Conservation (phyloP, 495 filamentous ascomycete genomes). For the Penicillium ucsense region DNA sequence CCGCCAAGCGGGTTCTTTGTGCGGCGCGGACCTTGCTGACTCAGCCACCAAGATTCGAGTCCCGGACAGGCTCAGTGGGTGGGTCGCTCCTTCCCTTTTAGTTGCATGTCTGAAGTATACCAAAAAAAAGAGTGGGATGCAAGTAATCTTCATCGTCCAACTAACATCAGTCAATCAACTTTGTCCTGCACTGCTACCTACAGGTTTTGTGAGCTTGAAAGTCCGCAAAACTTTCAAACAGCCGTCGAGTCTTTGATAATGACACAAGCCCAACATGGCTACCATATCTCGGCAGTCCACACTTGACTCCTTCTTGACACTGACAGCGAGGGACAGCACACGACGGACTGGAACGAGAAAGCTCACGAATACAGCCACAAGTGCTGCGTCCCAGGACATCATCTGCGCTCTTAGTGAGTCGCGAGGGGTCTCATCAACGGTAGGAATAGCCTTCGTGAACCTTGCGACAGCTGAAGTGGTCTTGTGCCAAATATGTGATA, state of each 20-base stretch:
- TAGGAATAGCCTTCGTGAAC: conserved; percentile 86
- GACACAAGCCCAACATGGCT: conserved; percentile 2
- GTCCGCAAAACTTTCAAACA: too few species aligned
- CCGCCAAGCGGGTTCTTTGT: conserved; percentile 27
- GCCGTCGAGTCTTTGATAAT: not conserved
- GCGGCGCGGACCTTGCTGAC: conserved; percentile 18
- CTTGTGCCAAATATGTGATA: conserved; percentile 84
- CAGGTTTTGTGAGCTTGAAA: too few species aligned
- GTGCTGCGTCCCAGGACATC: conserved; percentile 63
- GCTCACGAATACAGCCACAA: conserved; percentile 55
- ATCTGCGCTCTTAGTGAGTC: conserved; percentile 89
- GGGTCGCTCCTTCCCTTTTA: too few species aligned
- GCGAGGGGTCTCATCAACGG: conserved; percentile 71
- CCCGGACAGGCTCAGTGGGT: too few species aligned
- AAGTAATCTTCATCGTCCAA: too few species aligned
- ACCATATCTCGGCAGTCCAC: conserved; percentile 1
- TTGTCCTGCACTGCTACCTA: too few species aligned
- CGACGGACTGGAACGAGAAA: conserved; percentile 36
- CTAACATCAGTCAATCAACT: too few species aligned
- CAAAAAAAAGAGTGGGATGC: too few species aligned
- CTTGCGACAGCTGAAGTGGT: conserved; percentile 72
- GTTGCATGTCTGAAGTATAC: too few species aligned
- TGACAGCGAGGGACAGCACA: conserved; percentile 25
- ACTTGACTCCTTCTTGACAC: conserved; percentile 14
- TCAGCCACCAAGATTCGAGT: conserved; percentile 6